Conservation (phyloP, 2,329 filamentous ascomycete species). For the Phialocephala subalpina region DNA sequence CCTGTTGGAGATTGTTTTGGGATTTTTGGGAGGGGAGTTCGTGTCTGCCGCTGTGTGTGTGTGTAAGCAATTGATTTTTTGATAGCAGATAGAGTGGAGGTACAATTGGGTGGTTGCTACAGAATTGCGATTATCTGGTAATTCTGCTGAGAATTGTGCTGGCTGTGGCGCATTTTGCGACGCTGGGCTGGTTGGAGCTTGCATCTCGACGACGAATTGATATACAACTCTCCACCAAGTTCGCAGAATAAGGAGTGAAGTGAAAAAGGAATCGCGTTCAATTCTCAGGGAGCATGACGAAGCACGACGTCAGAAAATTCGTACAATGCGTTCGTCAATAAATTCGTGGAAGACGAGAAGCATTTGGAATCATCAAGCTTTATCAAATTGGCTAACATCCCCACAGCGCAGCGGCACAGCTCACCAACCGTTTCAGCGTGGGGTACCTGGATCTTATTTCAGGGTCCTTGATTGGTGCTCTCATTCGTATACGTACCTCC, state of each 20-base stretch:
- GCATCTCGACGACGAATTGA: neutral
- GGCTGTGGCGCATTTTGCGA: neutral
- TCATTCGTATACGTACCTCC: neutral
- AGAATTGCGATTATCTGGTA: constrained; percentile 9
- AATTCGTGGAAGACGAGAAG: neutral
- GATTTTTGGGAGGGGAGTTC: constrained; percentile 15
- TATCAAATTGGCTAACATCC: neutral
- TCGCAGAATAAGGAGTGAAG: neutral
- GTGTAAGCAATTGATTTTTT: neutral
- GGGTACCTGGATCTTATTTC: neutral
- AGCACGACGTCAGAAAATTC: neutral
- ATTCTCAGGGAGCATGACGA: neutral
- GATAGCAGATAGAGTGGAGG: neutral
- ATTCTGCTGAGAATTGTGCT: constrained; percentile 15
- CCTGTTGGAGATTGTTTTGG: neutral
- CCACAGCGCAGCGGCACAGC: constrained; percentile 7
- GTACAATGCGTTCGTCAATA: neutral
- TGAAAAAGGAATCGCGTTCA: neutral
- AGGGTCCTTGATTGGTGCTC: neutral
- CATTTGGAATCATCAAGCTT: constrained; percentile 2
- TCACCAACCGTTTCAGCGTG: constrained; percentile 1
- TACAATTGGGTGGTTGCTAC: constrained; percentile 20
- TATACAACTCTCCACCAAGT: neutral
- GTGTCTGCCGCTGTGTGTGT: constrained; percentile 8
- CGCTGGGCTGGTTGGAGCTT: neutral